These are phyloP conservation scores for Backusella macrospora DNA, from an alignment of 192 early-diverging fungal species.

Conservation along the genomic window DNA sequence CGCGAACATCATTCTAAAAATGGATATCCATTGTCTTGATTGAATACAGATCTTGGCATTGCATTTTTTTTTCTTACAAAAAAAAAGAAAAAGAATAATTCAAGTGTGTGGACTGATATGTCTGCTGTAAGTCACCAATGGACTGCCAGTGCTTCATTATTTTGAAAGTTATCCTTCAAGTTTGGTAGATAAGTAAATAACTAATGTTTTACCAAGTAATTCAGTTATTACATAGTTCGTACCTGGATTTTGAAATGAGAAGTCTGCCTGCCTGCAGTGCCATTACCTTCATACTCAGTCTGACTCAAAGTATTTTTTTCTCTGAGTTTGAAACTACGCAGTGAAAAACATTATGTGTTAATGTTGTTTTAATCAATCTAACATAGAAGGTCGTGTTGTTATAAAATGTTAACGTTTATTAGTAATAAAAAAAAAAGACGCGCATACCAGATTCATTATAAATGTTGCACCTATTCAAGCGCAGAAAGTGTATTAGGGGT, in stretches of 20 bases:
- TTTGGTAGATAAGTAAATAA: slow-evolving; percentile 1
- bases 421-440: no score
- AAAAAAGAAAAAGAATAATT: background rate
- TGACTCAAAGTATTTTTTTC: no score
- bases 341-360: no score
- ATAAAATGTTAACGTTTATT: no score
- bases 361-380: no score
- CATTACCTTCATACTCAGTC: no score
- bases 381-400: no score
- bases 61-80: background rate
- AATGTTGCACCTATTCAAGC: no score
- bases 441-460: no score
- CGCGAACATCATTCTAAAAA: background rate
- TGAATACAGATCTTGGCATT: background rate
- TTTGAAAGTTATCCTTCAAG: background rate
- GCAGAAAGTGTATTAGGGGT: no score
- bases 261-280: background rate
- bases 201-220: background rate
- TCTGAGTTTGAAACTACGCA: no score
- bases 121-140: background rate
- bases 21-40: slow-evolving; percentile 4
- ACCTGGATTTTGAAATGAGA: background rate
- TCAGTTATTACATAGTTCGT: background rate
- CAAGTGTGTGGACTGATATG: background rate
- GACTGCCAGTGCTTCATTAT: background rate